Base-by-base conservation (phyloP, 768 basidiomycete genomes). In the Dioszegia aurantiaca region DNA sequence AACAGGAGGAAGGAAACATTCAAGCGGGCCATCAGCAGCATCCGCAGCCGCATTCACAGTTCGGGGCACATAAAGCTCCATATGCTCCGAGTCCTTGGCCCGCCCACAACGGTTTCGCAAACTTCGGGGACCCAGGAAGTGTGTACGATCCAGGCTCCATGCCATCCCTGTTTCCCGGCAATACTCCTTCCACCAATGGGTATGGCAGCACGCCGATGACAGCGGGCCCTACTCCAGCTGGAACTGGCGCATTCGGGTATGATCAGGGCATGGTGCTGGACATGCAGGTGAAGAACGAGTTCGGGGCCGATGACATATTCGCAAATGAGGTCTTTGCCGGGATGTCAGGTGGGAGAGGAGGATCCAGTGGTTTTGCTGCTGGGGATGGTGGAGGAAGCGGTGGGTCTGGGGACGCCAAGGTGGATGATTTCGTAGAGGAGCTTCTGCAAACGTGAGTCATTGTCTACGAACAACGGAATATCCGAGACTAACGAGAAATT, bases 391-490 rank as follows among this genome's bases (percentile, higher is more conserved):
- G 36, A 24, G 37, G 21, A 3, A 36, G 24, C 30, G 23, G 23
- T 24, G 51, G 51, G 10, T 11, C 8, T 9, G 37, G 17, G 33
- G 28, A 43, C 14, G 49, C 33, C n/a, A 40, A 53, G 19, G n/a
- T 23, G 49, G 28, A 47, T 24, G 42, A 36, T 23, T 19, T 30
- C 8, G 21, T 53, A 21, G 56, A 64, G 27, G 63, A 60, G 36
- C 31, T 64, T 16, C 52, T 60, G 47, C 23, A 56, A 45, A 60
- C 60, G 63, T 64, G 56, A 64, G 59, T 60, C 24, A 11, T n/a
- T 21, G 21, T n/a, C n/a, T n/a, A n/a, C n/a, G n/a, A n/a, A n/a
- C n/a, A n/a, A n/a, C n/a, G n/a, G n/a, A n/a, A n/a, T n/a, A n/a
- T n/a, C 16, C 31, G 19, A 28, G 21, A 43, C 48, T 56, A 10